Conservation (phyloP, 306 rosid genomes). For the Glycine soja region DNA sequence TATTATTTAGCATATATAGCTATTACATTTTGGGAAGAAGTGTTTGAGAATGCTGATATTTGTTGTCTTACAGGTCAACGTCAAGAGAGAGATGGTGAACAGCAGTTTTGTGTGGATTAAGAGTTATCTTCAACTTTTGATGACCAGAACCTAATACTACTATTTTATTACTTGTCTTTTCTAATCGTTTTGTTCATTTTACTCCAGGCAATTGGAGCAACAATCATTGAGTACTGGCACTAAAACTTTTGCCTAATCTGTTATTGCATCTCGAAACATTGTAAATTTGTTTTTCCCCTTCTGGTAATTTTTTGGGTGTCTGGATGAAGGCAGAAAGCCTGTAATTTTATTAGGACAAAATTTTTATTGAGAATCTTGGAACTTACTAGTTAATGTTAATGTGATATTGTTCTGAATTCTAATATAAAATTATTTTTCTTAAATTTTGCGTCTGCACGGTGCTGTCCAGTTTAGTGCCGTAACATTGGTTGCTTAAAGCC, state of each 20-base stretch:
- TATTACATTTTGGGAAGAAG: conserved; percentile 15
- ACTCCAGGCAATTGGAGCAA: conserved; percentile 60
- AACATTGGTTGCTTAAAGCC: not conserved
- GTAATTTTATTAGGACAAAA: conserved; percentile 59
- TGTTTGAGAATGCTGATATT: conserved; percentile 34
- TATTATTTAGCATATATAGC: not conserved
- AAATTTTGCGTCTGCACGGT: not conserved
- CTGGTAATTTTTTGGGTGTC: conserved; percentile 56
- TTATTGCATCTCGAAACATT: conserved; percentile 51
- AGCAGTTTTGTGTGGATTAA: conserved; percentile 52
- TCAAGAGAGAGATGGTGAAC: conserved; percentile 61
- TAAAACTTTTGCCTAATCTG: conserved; percentile 56
- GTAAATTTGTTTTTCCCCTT: conserved; percentile 50
- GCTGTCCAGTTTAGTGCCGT: not conserved
- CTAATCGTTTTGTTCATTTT: conserved; percentile 57
- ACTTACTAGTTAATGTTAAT: conserved; percentile 47
- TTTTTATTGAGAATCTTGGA: conserved; percentile 51
- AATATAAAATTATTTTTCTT: conserved; percentile 1
- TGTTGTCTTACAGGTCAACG: conserved; percentile 52
- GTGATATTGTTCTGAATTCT: conserved; percentile 43
- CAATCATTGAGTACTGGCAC: conserved; percentile 58
- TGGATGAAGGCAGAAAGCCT: conserved; percentile 60
- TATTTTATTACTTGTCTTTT: conserved; percentile 55
- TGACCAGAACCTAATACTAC: conserved; percentile 55
- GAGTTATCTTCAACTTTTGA: conserved; percentile 60